Percentiles rank a stretch among this genome's conserved stretches.
These are phyloP conservation scores for Agrostemma githago DNA, from an alignment of 148 eudicot species.

Conservation along the genomic window DNA sequence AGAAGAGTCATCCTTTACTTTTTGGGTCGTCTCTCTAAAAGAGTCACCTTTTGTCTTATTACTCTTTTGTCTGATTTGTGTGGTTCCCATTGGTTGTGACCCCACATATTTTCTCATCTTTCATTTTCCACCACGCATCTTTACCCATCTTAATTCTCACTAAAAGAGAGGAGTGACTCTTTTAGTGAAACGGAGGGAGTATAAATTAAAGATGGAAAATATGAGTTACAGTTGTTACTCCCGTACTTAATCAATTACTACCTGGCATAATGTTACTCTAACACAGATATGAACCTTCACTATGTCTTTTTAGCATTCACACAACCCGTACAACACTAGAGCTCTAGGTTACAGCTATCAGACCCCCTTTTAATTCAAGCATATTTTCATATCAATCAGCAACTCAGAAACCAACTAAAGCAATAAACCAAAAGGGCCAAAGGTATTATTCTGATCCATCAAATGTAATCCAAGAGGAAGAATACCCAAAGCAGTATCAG, in stretches of 20 bases:
- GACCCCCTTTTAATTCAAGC: background rate
- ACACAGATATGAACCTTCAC: background rate
- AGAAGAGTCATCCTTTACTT: too few species aligned
- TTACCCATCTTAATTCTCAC: too few species aligned
- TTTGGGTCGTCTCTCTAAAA: too few species aligned
- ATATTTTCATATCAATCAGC: background rate
- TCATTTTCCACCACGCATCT: too few species aligned
- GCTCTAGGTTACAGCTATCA: background rate
- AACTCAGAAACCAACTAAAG: constrained; percentile 9
- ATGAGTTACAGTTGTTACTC: background rate
- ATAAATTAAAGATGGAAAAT: background rate
- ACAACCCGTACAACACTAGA: background rate
- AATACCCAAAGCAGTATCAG: constrained; percentile 6
- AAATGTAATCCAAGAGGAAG: constrained; percentile 10
- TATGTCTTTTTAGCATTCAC: background rate
- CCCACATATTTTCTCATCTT: too few species aligned
- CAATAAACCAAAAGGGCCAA: background rate
- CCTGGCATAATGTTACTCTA: background rate
- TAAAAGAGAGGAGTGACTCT: too few species aligned
- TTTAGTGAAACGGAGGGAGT: too few species aligned
- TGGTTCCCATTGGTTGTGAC: too few species aligned
- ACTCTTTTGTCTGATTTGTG: too few species aligned
- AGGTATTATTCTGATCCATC: background rate
- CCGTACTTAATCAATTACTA: background rate
- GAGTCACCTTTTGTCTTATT: too few species aligned